Base-by-base conservation (phyloP, 2,329 filamentous ascomycete genomes). In the Colletotrichum trifolii region DNA sequence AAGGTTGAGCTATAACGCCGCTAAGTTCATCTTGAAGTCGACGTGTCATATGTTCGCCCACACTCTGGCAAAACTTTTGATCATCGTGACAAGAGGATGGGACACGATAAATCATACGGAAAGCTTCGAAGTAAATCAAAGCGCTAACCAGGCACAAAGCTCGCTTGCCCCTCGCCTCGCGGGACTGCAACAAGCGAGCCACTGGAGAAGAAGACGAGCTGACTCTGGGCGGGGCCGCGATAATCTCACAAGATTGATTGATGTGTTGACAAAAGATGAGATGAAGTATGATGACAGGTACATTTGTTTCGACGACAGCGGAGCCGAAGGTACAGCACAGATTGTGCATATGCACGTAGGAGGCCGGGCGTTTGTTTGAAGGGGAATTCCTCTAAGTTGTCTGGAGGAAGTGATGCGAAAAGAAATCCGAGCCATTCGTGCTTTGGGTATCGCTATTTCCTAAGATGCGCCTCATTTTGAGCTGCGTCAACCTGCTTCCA, bases 401-500 rank as follows among this genome's bases (percentile, higher is more conserved):
- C 38, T 25, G 34, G 46, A 45, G 13, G 25, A 12, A 54, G 52
- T 15, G 13, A 13, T 25, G 54, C 12, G 12, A 43, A 42, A 38
- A 54, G 47, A 38, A 25, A 52, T 15, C 40, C 40, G 36, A 50
- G 43, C 36, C 10, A 33, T n/a, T 40, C 43, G 38, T 39, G 36
- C 9, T 61, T 46, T 52, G 40, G 25, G 43, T 50, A 34, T 40
- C 35, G 43, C 33, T 48, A 49, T 49, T 46, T 55, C 12, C 42
- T 13, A 48, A 45, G 48, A 47, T 54, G 61, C 61, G 57, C 61
- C 61, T 62, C 35, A 56, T 42, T 50, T n/a, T 34, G 43, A 64
- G 49, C 57, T 50, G 56, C 56, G 45, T 43, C 35, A 35, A 35
- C 39, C 17, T 49, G 47, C 38, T 38, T 9, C 35, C 36, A 38